Base-by-base conservation (phyloP, 495 filamentous ascomycete species). In the Poronia punctata region DNA sequence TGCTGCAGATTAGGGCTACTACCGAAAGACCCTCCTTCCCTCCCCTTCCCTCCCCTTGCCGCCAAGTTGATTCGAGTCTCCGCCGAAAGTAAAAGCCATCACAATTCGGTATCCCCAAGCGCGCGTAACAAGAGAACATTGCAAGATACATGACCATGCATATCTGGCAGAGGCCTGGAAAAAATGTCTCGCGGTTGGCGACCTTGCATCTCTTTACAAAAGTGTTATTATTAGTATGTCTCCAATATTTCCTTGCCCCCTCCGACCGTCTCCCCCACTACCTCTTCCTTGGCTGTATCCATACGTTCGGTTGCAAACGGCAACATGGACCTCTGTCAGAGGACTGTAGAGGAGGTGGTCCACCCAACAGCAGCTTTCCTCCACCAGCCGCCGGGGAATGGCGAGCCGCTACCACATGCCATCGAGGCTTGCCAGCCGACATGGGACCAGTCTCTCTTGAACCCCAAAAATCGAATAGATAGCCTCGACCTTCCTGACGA, bases 391-490 rank as follows among this genome's bases (percentile, higher is more conserved):
- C 16, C 47, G 15, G 45, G 47, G 15, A 17, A 12, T 10, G 12
- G 12, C 24, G 38, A 43, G 10, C 3, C 31, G 12, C 20, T 8
- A 11, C 31, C 11, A 17, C 21, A 30, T 14, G 27, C 34, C 8
- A 19, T 28, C 11, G 34, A 28, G 18, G 11, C 21, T 34, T 9
- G 27, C 11, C 40, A 51, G 16, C 30, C 28, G 5, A 25, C 53
- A 6, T 72, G 68, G 68, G 35, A 36, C 15, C 37, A 42, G 5
- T 70, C 67, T 9, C 60, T 66, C 31, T 48, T 71, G 21, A 72
- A 72, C 40, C 69, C 69, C 3, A 71, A 71, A 44, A 72, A 72
- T 33, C 65, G 69, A 26, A 66, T 71, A 47, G 66, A 71, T 38
- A 71, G 69, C 17, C 66, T 72, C 25, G 67, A 66, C 2, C 46